These are phyloP conservation scores for Wickerhamomyces rabaulensis DNA, from an alignment of 805 yeast species.

Conservation along the genomic window DNA sequence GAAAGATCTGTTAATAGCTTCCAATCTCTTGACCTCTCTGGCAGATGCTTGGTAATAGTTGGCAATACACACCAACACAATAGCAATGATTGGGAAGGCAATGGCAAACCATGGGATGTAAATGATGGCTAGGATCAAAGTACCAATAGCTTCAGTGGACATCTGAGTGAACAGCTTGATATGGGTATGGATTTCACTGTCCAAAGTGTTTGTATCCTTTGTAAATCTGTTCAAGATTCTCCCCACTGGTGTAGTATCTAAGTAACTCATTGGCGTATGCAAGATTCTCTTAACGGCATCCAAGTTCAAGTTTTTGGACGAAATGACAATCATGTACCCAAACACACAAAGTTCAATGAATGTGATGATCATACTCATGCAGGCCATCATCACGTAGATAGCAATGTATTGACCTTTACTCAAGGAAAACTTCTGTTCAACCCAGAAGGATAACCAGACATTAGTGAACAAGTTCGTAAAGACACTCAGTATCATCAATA, in stretches of 20 bases:
- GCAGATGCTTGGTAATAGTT: slow-evolving; percentile 63
- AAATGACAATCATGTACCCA: slow-evolving; percentile 7
- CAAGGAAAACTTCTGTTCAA: slow-evolving; percentile 43
- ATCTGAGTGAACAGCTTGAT: slow-evolving; percentile 46
- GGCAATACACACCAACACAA: slow-evolving; percentile 38
- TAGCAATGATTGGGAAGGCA: slow-evolving; percentile 32
- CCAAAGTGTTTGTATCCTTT: slow-evolving; percentile 75
- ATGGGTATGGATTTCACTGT: slow-evolving; percentile 66
- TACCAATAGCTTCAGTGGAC: slow-evolving; percentile 44
- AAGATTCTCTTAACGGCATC: slow-evolving; percentile 49
- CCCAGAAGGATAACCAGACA: slow-evolving; percentile 79
- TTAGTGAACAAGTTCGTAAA: slow-evolving; percentile 56
- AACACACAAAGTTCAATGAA: slow-evolving; percentile 29
- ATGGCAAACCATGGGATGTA: slow-evolving; percentile 74
- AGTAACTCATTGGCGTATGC: slow-evolving; percentile 71
- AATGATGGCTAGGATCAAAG: slow-evolving; percentile 57
- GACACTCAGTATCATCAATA: slow-evolving; percentile 28
- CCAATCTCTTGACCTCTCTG: slow-evolving; percentile 72
- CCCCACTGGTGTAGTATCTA: slow-evolving; percentile 82
- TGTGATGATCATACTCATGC: slow-evolving; percentile 39
- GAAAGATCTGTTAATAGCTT: slow-evolving; percentile 62
- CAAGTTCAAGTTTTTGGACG: slow-evolving; percentile 29
- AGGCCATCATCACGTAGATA: slow-evolving; percentile 47
- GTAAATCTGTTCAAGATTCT: slow-evolving; percentile 77
- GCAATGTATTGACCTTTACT: slow-evolving; percentile 61